Percentiles rank a stretch among this genome's conserved stretches.
Evolutionary conservation across 805 yeast species (phyloP).

Genomic region (Metschnikowia sp.): DNA sequence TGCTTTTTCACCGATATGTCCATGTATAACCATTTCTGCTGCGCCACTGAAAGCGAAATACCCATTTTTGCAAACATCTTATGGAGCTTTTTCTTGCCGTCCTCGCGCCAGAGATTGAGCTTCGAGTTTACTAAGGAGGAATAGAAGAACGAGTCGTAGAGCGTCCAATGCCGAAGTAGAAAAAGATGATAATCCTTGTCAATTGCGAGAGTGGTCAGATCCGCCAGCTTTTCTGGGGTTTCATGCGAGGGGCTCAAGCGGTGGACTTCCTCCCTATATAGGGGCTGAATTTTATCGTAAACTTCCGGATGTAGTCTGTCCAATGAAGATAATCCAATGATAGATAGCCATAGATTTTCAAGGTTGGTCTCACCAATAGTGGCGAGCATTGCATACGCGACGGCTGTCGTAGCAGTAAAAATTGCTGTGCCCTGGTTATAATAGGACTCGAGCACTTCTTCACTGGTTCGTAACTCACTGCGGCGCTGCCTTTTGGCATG

Average conservation of each 20-base stretch:
- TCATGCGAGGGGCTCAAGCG: slow-evolving; percentile 51
- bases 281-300: slow-evolving; percentile 67
- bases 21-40: slow-evolving; percentile 90
- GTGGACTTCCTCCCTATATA: slow-evolving; percentile 77
- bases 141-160: slow-evolving; percentile 86
- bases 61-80: slow-evolving; percentile 97
- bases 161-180: slow-evolving; percentile 85
- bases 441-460: slow-evolving; percentile 64
- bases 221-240: slow-evolving; percentile 33
- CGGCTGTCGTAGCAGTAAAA: slow-evolving; percentile 70
- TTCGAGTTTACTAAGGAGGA: slow-evolving; percentile 91
- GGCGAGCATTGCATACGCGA: slow-evolving; percentile 75
- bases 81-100: slow-evolving; percentile 81
- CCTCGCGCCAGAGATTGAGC: slow-evolving; percentile 84
- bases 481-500: slow-evolving; percentile 22
- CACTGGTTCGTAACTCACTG: slow-evolving; percentile 42
- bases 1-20: slow-evolving; percentile 74
- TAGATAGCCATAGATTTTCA: slow-evolving; percentile 77
- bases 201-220: slow-evolving; percentile 48
- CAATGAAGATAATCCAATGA: slow-evolving; percentile 82
- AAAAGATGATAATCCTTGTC: slow-evolving; percentile 87
- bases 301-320: slow-evolving; percentile 72
- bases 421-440: slow-evolving; percentile 82
- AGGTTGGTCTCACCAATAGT: slow-evolving; percentile 76
- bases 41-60: slow-evolving; percentile 80